These are phyloP conservation scores for Globisporangium solare DNA, from an alignment of 352 stramenopile species.

Conservation along the genomic window DNA sequence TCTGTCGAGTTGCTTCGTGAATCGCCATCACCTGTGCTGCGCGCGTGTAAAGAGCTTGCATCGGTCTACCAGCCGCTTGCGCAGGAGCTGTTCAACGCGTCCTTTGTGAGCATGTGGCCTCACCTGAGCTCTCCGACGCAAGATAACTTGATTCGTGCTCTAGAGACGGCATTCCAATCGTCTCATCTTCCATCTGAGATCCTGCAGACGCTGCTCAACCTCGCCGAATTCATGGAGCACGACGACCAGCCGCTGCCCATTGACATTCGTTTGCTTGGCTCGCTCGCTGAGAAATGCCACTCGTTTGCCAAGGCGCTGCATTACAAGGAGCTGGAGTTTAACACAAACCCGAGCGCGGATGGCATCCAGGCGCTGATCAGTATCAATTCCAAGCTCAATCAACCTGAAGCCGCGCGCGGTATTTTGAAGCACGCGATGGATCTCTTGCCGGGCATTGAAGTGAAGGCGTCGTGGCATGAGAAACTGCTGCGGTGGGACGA, in stretches of 20 bases:
- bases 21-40: slow-evolving; percentile 93
- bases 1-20: slow-evolving; percentile 97
- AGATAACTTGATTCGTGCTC: slow-evolving; percentile 90
- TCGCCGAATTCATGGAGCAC: slow-evolving; percentile 99
- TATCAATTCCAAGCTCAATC: slow-evolving; percentile 98
- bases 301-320: slow-evolving; percentile 98
- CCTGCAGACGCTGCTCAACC: slow-evolving; percentile 96
- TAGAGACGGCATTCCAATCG: slow-evolving; percentile 95
- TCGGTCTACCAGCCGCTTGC: slow-evolving; percentile 98
- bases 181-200: slow-evolving; percentile 96
- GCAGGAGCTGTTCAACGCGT: slow-evolving; percentile 97
- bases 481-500: slow-evolving; percentile 98
- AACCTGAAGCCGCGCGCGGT: slow-evolving; percentile 97
- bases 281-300: slow-evolving; percentile 97
- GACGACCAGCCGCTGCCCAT: slow-evolving; percentile 97
- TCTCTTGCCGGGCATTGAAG: slow-evolving; percentile 70
- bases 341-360: slow-evolving; percentile 83
- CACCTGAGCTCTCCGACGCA: slow-evolving; percentile 90
- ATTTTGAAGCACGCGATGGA: slow-evolving; percentile 94
- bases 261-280: slow-evolving; percentile 94
- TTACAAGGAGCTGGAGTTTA: slow-evolving; percentile 99
- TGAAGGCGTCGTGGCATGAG: slow-evolving; percentile 97
- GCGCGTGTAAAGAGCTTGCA: slow-evolving; percentile 94
- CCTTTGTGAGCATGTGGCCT: slow-evolving; percentile 99
- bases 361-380: slow-evolving; percentile 98